These are phyloP conservation scores for Nannochloris sp. DNA, from an alignment of 139 green algal genomes.

Conservation along the genomic window DNA sequence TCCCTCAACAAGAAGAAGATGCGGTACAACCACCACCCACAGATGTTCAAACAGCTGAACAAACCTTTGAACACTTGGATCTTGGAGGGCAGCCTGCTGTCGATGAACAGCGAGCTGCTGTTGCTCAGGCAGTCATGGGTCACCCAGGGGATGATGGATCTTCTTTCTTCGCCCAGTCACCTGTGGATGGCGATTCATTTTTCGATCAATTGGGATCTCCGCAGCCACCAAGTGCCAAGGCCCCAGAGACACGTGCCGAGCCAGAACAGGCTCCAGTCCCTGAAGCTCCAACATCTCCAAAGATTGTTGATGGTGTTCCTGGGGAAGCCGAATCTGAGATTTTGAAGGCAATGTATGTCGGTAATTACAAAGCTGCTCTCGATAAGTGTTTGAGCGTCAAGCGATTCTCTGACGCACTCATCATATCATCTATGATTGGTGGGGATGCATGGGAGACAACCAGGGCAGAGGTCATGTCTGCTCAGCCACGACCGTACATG, in stretches of 20 bases:
- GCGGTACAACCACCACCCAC: neutral
- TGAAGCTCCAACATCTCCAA: neutral
- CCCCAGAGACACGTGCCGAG: neutral
- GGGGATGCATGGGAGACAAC: conserved; percentile 40
- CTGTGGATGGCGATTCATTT: conserved; percentile 1
- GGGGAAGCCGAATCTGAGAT: conserved; percentile 66
- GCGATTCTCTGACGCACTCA: conserved; percentile 83
- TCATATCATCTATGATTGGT: conserved; percentile 69
- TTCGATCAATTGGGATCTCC: conserved; percentile 9
- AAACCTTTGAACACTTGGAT: conserved; percentile 12
- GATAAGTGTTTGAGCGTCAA: conserved; percentile 71
- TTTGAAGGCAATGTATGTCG: conserved; percentile 77
- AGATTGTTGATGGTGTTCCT: conserved; percentile 19
- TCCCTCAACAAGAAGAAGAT: conserved; percentile 24
- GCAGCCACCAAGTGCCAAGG: neutral
- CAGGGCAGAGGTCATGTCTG: conserved; percentile 63
- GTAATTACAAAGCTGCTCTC: conserved; percentile 82
- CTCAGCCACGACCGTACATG: conserved; percentile 73
- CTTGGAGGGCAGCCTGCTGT: conserved; percentile 10
- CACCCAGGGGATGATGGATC: conserved; percentile 19
- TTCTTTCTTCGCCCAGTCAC: conserved; percentile 37
- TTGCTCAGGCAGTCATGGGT: neutral
- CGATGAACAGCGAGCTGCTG: neutral
- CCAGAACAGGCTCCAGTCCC: neutral
- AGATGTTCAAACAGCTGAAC: too few species aligned